Base-by-base conservation (phyloP, 208 protist species). In the Novymonas esmeraldas region DNA sequence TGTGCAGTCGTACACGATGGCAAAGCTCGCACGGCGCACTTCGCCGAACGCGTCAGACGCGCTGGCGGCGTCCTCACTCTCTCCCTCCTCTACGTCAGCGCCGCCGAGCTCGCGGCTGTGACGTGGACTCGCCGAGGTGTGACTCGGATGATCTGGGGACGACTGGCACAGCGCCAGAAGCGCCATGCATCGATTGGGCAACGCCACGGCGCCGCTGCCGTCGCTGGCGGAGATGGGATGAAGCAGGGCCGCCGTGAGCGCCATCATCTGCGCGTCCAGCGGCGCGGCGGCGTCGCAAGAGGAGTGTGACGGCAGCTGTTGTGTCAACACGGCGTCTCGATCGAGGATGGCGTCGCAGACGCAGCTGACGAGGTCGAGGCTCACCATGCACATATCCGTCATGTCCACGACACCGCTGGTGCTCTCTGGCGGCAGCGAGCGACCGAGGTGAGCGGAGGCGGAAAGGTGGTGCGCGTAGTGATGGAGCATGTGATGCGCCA, bases 361-460 rank as follows among this genome's bases (percentile, higher is more conserved):
- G 36, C 55, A 72, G 60, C 83, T 82, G 22, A 90, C 52, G n/a
- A 90, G 69, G 51, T 90, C 80, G 39, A 90, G 58, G 20, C 76
- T 64, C 36, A 87, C 67, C 64, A 81, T 79, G 45, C 56, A 71
- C 44, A 79, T 54, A 48, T 90, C 84, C 34, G 54, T 75, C 34
- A 72, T 64, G 65, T 85, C 65, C 39, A 78, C 63, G 5, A 34
- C 46, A 14, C 49, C 26, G 42, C 31, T 18, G n/a, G 29, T 28
- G 22, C 48, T 18, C 2, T 65, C 28, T 16, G 10, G 51, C 1
- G 26, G 38, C 6, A 24, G 24, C 24, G 29, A 34, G 33, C 55
- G 11, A 38, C 28, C 20, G 20, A 22, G 55, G 56, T 57, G 10
- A 24, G 20, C 39, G 33, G n/a, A n/a, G 39, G 24, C 1, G 55